Evolutionary conservation across 2,329 filamentous ascomycete species (phyloP).

Genomic region (Phyllosticta ampelicida): DNA sequence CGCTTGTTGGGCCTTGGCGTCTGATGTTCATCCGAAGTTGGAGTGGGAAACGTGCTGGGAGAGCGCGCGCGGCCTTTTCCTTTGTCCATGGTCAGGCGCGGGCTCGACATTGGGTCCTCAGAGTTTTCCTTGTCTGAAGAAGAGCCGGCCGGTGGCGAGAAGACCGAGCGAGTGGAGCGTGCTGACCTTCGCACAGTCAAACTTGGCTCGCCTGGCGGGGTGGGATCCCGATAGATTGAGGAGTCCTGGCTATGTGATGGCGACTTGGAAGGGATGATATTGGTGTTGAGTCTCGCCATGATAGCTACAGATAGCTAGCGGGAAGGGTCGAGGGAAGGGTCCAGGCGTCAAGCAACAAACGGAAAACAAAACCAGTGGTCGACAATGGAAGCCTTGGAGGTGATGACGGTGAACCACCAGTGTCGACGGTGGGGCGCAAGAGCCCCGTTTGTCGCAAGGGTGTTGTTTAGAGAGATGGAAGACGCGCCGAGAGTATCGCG

Average conservation of each 20-base stretch:
- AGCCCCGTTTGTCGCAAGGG: background rate
- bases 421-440: background rate
- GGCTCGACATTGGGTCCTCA: slow-evolving; percentile 14
- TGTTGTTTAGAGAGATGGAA: background rate
- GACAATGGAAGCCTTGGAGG: background rate
- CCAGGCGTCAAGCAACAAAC: background rate
- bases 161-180: background rate
- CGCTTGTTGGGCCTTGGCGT: slow-evolving; percentile 31
- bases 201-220: slow-evolving; percentile 16
- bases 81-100: slow-evolving; percentile 25
- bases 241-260: slow-evolving; percentile 17
- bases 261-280: slow-evolving; percentile 18
- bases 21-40: slow-evolving; percentile 24
- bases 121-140: slow-evolving; percentile 38
- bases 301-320: background rate
- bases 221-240: slow-evolving; percentile 28
- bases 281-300: slow-evolving; percentile 30
- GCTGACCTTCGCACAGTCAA: background rate
- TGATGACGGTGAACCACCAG: background rate
- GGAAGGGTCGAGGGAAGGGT: background rate
- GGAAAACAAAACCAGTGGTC: background rate
- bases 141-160: slow-evolving; percentile 14
- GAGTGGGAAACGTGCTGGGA: slow-evolving; percentile 26
- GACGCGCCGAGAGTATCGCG: background rate
- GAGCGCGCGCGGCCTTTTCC: slow-evolving; percentile 25